These are phyloP conservation scores for Solioccasus polychromus DNA, from an alignment of 768 basidiomycete species.

Conservation along the genomic window DNA sequence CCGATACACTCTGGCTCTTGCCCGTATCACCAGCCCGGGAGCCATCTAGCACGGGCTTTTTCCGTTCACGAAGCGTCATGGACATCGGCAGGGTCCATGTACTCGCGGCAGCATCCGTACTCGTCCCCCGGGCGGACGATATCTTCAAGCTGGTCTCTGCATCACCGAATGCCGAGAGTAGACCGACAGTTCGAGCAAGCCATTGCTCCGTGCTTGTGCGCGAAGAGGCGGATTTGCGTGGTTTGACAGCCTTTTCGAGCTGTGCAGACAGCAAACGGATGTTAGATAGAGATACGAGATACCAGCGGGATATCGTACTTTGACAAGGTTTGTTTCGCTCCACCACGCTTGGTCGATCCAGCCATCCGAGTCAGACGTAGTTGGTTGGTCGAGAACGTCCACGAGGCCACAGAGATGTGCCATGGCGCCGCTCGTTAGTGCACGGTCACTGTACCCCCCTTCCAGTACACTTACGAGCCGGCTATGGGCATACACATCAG, in stretches of 20 bases:
- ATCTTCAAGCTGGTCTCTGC: slow-evolving; percentile 1
- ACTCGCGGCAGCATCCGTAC: neutral
- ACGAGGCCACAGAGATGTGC: slow-evolving; percentile 75
- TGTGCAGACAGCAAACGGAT: slow-evolving; percentile 24
- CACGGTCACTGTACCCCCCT: slow-evolving; percentile 92
- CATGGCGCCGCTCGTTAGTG: slow-evolving; percentile 79
- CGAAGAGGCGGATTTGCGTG: slow-evolving; percentile 45
- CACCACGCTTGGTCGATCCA: slow-evolving; percentile 60
- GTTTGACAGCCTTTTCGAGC: slow-evolving; percentile 67
- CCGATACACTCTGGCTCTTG: too few relatives aligned
- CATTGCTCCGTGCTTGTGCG: slow-evolving; percentile 43
- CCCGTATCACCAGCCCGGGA: neutral
- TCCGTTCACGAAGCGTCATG: slow-evolving; percentile 51
- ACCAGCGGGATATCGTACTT: slow-evolving; percentile 37
- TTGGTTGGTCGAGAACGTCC: slow-evolving; percentile 1
- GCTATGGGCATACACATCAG: slow-evolving; percentile 61
- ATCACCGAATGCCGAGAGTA: slow-evolving; percentile 8
- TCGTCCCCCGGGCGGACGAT: slow-evolving; percentile 2
- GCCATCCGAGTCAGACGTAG: neutral
- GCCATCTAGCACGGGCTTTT: slow-evolving; percentile 20
- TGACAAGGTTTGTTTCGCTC: slow-evolving; percentile 53
- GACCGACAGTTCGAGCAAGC: slow-evolving; percentile 51
- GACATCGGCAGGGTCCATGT: slow-evolving; percentile 34
- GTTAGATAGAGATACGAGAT: neutral
- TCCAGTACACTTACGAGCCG: slow-evolving; percentile 86